These are phyloP conservation scores for Penicillium sp. DNA, from an alignment of 2,329 filamentous ascomycete genomes.

Conservation along the genomic window DNA sequence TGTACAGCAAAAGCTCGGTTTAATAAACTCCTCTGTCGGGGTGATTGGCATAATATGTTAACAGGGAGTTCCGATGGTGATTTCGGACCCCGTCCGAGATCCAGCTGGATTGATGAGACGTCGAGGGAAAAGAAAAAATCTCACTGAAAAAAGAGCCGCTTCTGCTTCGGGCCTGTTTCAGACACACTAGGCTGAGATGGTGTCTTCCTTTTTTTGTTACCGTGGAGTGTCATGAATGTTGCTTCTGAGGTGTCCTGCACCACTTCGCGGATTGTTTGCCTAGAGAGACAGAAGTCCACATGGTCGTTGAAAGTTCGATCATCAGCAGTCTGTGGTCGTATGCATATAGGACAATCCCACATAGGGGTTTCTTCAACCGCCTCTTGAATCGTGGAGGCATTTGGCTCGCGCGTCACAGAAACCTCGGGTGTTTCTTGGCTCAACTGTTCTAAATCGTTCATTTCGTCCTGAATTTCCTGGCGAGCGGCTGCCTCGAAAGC, in stretches of 20 bases:
- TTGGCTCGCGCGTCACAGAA: constrained; percentile 7
- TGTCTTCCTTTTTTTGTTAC: constrained; percentile 35
- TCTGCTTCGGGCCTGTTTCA: constrained; percentile 32
- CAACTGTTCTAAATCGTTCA: constrained; percentile 61
- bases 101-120: background rate
- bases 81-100: background rate
- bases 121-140: constrained; percentile 6
- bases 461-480: constrained; percentile 59
- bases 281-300: constrained; percentile 86
- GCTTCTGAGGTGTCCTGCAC: constrained; percentile 56
- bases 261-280: constrained; percentile 79
- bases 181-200: constrained; percentile 24
- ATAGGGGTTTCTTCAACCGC: constrained; percentile 44
- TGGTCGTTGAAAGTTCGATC: constrained; percentile 84
- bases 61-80: background rate
- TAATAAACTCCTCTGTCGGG: too few species aligned
- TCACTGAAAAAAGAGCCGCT: constrained; percentile 38
- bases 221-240: constrained; percentile 3
- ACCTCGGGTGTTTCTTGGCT: constrained; percentile 54
- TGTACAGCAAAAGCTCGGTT: background rate
- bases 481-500: constrained; percentile 63
- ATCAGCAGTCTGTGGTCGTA: constrained; percentile 69
- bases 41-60: background rate
- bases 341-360: constrained; percentile 90
- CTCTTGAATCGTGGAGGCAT: constrained; percentile 21